Evolutionary conservation across 1,284 basidiomycete genomes (phyloP).

Genomic region (Leucoagaricus sp.): DNA sequence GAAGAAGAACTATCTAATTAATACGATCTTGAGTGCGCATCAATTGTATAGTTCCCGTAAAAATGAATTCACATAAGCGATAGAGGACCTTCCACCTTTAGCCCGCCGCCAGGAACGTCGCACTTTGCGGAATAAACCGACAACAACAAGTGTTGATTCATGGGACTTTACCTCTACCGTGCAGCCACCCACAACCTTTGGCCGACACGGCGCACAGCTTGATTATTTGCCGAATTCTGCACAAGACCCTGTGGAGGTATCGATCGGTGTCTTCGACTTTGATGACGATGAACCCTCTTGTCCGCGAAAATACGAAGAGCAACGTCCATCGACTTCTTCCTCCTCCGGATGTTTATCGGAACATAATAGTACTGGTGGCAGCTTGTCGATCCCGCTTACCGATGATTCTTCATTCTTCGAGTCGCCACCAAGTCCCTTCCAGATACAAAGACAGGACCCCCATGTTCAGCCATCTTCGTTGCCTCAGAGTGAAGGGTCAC

Average conservation of each 20-base stretch:
- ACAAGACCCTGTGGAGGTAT: background rate
- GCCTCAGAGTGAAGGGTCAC: background rate
- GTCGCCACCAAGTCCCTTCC: background rate
- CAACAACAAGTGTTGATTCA: slow-evolving; percentile 56
- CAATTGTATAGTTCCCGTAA: background rate
- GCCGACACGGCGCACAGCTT: slow-evolving; percentile 22
- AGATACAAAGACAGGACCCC: background rate
- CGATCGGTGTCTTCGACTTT: background rate
- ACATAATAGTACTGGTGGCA: background rate
- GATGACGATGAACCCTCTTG: background rate
- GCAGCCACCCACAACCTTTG: slow-evolving; percentile 32
- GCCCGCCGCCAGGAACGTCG: slow-evolving; percentile 69
- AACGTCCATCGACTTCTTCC: background rate
- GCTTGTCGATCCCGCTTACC: slow-evolving; percentile 3
- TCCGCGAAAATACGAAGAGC: background rate
- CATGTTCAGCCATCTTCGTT: background rate
- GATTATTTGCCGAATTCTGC: slow-evolving; percentile 20
- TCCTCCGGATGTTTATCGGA: too few relatives aligned
- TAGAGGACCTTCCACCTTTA: slow-evolving; percentile 69
- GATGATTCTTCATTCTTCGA: background rate
- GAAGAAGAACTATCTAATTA: slow-evolving; percentile 73
- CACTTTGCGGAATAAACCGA: slow-evolving; percentile 39
- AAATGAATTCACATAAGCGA: background rate
- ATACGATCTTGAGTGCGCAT: slow-evolving; percentile 67
- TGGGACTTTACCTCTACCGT: slow-evolving; percentile 64